These are phyloP conservation scores for Candida ipomoeae DNA, from an alignment of 805 yeast species.

Conservation along the genomic window DNA sequence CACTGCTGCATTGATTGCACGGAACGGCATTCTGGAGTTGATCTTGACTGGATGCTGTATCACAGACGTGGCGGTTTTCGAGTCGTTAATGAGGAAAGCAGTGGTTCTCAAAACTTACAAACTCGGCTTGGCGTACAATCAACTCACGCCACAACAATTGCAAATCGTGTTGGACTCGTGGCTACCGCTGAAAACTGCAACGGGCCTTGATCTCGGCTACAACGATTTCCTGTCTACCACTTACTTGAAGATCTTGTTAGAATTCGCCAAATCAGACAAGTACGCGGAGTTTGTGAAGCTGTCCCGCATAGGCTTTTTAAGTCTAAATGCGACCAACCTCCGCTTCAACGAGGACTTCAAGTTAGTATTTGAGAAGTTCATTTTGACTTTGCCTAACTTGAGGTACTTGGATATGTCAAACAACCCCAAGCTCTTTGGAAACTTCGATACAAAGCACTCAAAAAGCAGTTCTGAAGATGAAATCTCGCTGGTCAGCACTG, in stretches of 20 bases:
- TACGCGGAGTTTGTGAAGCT: constrained; percentile 19
- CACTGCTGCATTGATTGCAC: constrained; percentile 58
- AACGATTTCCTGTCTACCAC: constrained; percentile 54
- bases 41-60: constrained; percentile 74
- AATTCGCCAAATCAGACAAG: constrained; percentile 20
- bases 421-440: constrained; percentile 64
- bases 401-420: constrained; percentile 74
- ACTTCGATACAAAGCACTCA: constrained; percentile 9
- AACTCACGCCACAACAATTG: constrained; percentile 57
- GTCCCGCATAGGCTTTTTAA: constrained; percentile 41
- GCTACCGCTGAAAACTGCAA: constrained; percentile 44
- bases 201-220: constrained; percentile 82
- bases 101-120: constrained; percentile 51
- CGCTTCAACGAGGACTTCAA: constrained; percentile 46
- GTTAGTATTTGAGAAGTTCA: constrained; percentile 45
- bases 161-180: constrained; percentile 51
- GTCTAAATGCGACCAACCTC: constrained; percentile 63
- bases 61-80: constrained; percentile 51
- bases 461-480: not conserved
- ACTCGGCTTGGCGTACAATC: constrained; percentile 76
- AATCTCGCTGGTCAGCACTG: not conserved
- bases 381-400: constrained; percentile 54
- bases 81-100: constrained; percentile 52
- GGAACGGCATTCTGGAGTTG: constrained; percentile 78
- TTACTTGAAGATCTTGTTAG: constrained; percentile 36